These are phyloP conservation scores for Talaromyces sp. DNA, from an alignment of 2,329 filamentous ascomycete genomes.

Conservation along the genomic window DNA sequence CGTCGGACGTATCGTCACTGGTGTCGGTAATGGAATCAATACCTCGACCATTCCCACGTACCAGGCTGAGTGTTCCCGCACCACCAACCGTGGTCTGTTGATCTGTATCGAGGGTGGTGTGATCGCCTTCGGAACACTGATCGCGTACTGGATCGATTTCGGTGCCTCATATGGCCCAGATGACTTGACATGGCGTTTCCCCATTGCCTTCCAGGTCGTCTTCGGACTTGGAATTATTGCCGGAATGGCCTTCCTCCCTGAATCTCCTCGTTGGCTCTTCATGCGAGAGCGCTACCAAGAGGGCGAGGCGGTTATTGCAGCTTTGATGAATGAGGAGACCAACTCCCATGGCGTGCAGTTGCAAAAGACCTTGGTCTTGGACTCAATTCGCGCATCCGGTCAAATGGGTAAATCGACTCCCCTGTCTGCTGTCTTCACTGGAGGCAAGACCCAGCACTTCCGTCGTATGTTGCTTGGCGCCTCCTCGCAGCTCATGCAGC, in stretches of 20 bases:
- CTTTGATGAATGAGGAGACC: conserved; percentile 42
- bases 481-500: conserved; percentile 45
- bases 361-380: conserved; percentile 58
- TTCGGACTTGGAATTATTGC: conserved; percentile 43
- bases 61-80: conserved; percentile 46
- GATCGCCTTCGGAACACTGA: conserved; percentile 33
- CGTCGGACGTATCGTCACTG: conserved; percentile 51
- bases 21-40: conserved; percentile 56
- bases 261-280: conserved; percentile 40
- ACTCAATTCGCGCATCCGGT: conserved; percentile 50
- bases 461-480: conserved; percentile 41
- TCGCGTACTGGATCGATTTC: conserved; percentile 28
- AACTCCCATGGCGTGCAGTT: conserved; percentile 53
- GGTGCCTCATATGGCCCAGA: conserved; percentile 24
- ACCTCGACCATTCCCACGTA: conserved; percentile 54
- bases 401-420: conserved; percentile 25
- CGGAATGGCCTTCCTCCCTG: conserved; percentile 34
- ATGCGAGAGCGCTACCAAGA: conserved; percentile 48
- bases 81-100: conserved; percentile 53
- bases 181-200: conserved; percentile 44
- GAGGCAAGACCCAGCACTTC: conserved; percentile 39
- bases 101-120: conserved; percentile 53
- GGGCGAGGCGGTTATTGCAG: conserved; percentile 47
- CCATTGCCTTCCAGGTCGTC: conserved; percentile 47
- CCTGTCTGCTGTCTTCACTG: conserved; percentile 13